Percentiles rank a stretch among this genome's conserved stretches.
phyloP scores from a whole-genome alignment of 2,329 filamentous ascomycete species.

The Aspergillus neotritici region DNA sequence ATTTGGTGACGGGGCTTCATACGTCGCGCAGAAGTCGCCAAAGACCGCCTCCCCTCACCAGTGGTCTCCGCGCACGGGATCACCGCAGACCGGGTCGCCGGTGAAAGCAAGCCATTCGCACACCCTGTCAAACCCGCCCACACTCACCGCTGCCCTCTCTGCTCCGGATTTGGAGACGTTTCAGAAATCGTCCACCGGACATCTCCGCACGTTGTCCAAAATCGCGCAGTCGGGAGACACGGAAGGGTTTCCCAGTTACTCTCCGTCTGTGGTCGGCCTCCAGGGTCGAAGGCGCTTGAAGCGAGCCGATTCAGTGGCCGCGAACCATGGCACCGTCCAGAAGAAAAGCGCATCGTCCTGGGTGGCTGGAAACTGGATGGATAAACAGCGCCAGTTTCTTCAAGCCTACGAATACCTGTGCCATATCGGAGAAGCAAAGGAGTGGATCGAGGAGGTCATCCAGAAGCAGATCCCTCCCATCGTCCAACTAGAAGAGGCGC shows the following conservation, averaged over 20 bases:
- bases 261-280: slow-evolving; percentile 81
- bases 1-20: slow-evolving; percentile 17
- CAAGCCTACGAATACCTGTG: slow-evolving; percentile 98
- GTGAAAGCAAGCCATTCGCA: slow-evolving; percentile 27
- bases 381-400: slow-evolving; percentile 92
- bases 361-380: slow-evolving; percentile 94
- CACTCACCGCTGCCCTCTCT: slow-evolving; percentile 46
- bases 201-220: slow-evolving; percentile 80
- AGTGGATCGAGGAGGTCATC: slow-evolving; percentile 95
- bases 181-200: slow-evolving; percentile 81
- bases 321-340: slow-evolving; percentile 45
- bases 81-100: slow-evolving; percentile 26
- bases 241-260: slow-evolving; percentile 71
- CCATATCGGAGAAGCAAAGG: slow-evolving; percentile 97
- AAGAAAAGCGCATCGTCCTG: slow-evolving; percentile 60
- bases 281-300: slow-evolving; percentile 80
- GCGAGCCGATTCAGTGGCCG: slow-evolving; percentile 53
- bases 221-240: slow-evolving; percentile 69
- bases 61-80: slow-evolving; percentile 21
- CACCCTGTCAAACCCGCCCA: slow-evolving; percentile 26
- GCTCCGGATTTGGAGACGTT: slow-evolving; percentile 73
- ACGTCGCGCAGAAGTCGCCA: slow-evolving; percentile 21
- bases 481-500: slow-evolving; percentile 84
- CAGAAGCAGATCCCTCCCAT: slow-evolving; percentile 82
- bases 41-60: slow-evolving; percentile 18